Base-by-base conservation (phyloP, 768 basidiomycete species). In the Polyporus arcularius region DNA sequence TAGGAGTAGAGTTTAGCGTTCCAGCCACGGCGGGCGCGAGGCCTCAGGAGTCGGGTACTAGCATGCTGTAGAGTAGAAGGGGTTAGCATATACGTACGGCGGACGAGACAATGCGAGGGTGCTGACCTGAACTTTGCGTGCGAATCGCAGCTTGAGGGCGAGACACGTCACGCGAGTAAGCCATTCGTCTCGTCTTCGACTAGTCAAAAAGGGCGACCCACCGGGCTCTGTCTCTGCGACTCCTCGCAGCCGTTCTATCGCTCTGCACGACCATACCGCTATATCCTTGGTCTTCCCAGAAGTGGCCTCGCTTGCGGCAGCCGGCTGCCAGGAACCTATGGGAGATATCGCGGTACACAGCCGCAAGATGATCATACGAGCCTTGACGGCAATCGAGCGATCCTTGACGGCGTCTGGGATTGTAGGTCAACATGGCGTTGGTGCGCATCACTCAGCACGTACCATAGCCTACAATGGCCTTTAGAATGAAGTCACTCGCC, bases 391-490 rank as follows among this genome's bases (percentile, higher is more conserved):
- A 41, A 82, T 85, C 39, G 94, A 77, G 46, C 85, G 81, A 49
- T 76, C 80, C 71, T 86, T 88, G 56, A 92, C 86, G 45, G 88
- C 81, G 67, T 92, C 92, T 94, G 66, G 30, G 55, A 42, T 10
- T 12, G 47, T 53, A 43, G 21, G 50, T n/a, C 41, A 35, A 53
- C 12, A 40, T 39, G 21, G 28, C 4, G 21, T 15, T 7, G 14
- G 15, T 32, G 47, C 6, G 51, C 2, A 9, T 28, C 11, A 14
- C 46, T 47, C 15, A 26, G 45, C 16, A 72, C 83, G 55, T 65
- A 91, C 93, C 90, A 71, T 85, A 92, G 56, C 86, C 87, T 45
- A 94, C 77, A 64, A 87, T 86, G 12, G 86, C 84, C 68, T 95
- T 95, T 50, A 94, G 74, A 14, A 94, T 78, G 26, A 89, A 86